A percentile compares a stretch with the other conserved stretches of the same genome.
Evolutionary conservation across 2,329 filamentous ascomycete genomes (phyloP).

Genomic region (Penicillium sp.): DNA sequence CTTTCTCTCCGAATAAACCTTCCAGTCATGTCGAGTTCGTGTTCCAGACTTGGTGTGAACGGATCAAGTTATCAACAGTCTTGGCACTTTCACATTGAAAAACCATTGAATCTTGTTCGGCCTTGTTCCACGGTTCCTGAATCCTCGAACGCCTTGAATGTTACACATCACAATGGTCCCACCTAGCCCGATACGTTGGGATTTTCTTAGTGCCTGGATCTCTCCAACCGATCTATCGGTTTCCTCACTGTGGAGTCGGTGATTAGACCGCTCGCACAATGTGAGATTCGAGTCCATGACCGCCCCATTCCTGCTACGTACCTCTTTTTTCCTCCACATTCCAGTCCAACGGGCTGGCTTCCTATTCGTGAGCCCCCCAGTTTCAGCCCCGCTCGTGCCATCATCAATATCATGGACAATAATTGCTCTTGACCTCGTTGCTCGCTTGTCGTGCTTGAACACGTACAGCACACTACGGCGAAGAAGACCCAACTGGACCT

Average conservation of each 20-base stretch:
- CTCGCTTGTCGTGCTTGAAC: neutral
- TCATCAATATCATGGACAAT: neutral
- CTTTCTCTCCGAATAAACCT: too few relatives aligned
- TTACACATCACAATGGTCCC: slow-evolving; percentile 26
- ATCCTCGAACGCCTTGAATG: slow-evolving; percentile 7
- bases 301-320: neutral
- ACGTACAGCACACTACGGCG: neutral
- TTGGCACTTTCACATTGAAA: neutral
- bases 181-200: slow-evolving; percentile 1
- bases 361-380: slow-evolving; percentile 6
- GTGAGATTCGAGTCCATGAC: neutral
- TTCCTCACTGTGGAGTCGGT: slow-evolving; percentile 9
- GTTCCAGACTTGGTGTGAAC: too few relatives aligned
- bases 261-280: neutral
- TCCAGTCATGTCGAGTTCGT: too few relatives aligned
- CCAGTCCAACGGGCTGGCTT: slow-evolving; percentile 8
- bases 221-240: slow-evolving; percentile 23
- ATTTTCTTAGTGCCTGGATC: slow-evolving; percentile 11
- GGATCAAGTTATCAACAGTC: too few relatives aligned
- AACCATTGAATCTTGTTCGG: neutral
- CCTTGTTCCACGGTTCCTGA: slow-evolving; percentile 14
- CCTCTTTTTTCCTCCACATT: slow-evolving; percentile 13
- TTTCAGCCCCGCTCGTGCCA: slow-evolving; percentile 11
- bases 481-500: neutral
- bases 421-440: neutral